Evolutionary conservation across 345 rosid species (phyloP).

Genomic region (Trapa incisa): DNA sequence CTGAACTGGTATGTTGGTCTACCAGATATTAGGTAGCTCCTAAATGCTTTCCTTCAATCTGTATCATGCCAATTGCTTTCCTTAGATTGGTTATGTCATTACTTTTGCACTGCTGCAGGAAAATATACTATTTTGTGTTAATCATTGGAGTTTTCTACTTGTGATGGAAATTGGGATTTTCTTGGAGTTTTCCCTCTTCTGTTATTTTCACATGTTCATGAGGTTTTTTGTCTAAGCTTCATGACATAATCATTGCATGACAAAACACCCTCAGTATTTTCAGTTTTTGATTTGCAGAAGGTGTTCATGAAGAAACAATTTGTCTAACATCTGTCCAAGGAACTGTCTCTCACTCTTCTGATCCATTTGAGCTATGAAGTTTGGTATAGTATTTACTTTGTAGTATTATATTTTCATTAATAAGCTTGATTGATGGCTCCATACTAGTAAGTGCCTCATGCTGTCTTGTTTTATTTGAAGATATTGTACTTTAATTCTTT

Average conservation of each 20-base stretch:
- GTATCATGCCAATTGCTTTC: no score
- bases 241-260: not conserved
- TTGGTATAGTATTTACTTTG: slow-evolving; percentile 23
- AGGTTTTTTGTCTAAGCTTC: not conserved
- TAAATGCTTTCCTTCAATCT: not conserved
- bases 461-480: not conserved
- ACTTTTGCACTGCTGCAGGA: no score
- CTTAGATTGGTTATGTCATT: no score
- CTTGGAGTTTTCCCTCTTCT: not conserved
- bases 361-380: slow-evolving; percentile 43
- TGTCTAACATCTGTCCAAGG: not conserved
- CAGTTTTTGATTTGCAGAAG: not conserved
- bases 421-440: no score
- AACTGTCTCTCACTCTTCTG: not conserved
- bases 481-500: not conserved
- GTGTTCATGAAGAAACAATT: not conserved
- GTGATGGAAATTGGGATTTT: not conserved
- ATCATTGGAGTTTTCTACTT: not conserved
- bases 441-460: not conserved
- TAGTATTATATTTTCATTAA: no score
- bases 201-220: not conserved
- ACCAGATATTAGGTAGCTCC: not conserved
- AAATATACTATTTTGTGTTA: not conserved
- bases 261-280: not conserved
- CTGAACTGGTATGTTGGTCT: not conserved